Evolutionary conservation across 331 rosid species (phyloP), one percentile per base, ranked within the genome.

Genomic region (Pyracantha coccinea): DNA sequence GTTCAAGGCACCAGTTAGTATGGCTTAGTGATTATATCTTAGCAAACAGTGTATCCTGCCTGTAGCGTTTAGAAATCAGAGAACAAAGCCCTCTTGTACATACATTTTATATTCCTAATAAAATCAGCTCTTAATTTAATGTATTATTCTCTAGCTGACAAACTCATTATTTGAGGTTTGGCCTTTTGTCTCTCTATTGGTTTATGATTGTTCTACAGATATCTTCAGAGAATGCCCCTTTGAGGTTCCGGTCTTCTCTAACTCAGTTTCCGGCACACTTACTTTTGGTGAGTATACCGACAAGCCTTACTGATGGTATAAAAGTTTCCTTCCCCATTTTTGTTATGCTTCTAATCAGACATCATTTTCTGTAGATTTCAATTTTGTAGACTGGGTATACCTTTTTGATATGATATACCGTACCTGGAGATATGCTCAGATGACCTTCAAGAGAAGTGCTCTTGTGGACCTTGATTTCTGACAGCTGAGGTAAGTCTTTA

Each of bases 41-140:
- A 93, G 97, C 84, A 78, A 90, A 86, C 89, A 87, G 77, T 85
- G 90, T 85, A 78, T 79, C 81, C 88, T 89, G 88, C 86, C 83
- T 86, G 95, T 86, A 88, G 89, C 89, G 81, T 87, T 82, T 82
- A 84, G 86, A 79, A 83, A 78, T 86, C 90, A 82, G 91, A 87
- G 87, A 88, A 83, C 85, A 78, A 78, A 65, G 68, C 88, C 85
- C 96, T 83, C 90, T 58, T 93, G 98, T 93, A 93, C 88, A 90
- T 93, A 89, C 92, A 90, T 83, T 90, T 89, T 74, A 89, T 82
- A 85, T 87, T 87, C 83, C 84, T 71, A 93, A 89, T 87, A 90
- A 93, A 89, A 86, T 73, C 81, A 83, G 80, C 88, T 85, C 81
- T 83, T 84, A 74, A 69, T 81, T 87, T 85, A 60, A 63, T 35